A percentile compares a stretch with the other conserved stretches of the same genome.
phyloP scores from a whole-genome alignment of 176 grass and related monocot species.

The Tillandsia leiboldiana region DNA sequence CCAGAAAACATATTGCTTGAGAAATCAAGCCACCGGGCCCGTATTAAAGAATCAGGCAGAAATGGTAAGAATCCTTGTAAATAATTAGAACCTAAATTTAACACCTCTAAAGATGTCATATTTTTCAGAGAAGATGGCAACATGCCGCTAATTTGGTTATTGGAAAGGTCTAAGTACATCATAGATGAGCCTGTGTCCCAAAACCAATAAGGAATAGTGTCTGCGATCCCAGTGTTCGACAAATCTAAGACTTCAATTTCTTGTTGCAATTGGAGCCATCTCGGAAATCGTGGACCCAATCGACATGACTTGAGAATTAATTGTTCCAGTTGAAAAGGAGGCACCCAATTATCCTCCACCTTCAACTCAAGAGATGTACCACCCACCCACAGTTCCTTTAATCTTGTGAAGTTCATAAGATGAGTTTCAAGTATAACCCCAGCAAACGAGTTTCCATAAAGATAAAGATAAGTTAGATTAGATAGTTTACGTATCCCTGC shows the following conservation, averaged over 20 bases:
- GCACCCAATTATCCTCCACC: slow-evolving; percentile 14
- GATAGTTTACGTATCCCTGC: slow-evolving; percentile 6
- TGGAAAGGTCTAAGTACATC: not conserved
- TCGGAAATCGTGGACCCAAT: slow-evolving; percentile 16
- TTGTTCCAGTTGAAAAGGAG: not conserved
- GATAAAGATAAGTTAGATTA: not conserved
- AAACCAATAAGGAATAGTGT: slow-evolving; percentile 22
- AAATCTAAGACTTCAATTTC: not conserved
- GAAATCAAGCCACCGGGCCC: not conserved
- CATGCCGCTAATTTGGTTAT: slow-evolving; percentile 13
- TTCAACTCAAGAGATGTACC: not conserved
- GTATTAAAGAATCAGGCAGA: not conserved
- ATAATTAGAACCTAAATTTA: slow-evolving; percentile 4
- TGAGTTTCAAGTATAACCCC: slow-evolving; percentile 9
- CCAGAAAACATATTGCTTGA: slow-evolving; percentile 13
- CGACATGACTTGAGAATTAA: not conserved
- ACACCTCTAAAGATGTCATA: not conserved
- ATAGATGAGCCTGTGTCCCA: slow-evolving; percentile 16
- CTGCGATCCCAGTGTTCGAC: slow-evolving; percentile 26
- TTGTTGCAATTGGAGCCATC: slow-evolving; percentile 18
- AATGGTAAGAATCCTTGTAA: slow-evolving; percentile 4
- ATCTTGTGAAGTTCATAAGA: not conserved
- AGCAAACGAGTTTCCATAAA: not conserved
- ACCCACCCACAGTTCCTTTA: fast-evolving
- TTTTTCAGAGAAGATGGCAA: slow-evolving; percentile 10